These are phyloP conservation scores for Suillus fuscotomentosus DNA, from an alignment of 768 basidiomycete species.

Conservation along the genomic window DNA sequence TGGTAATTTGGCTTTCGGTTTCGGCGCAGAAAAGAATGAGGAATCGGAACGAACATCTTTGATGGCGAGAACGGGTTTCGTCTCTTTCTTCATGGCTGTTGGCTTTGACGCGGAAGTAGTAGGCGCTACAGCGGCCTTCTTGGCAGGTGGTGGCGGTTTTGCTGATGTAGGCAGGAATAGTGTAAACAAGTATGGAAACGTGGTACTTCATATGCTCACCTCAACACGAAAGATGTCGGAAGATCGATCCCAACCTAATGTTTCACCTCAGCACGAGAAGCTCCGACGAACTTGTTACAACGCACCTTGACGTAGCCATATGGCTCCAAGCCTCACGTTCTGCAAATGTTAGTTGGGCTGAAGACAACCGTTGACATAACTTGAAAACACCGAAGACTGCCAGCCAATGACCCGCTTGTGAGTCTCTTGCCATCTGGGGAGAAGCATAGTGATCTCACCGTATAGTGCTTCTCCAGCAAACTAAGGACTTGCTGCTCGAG, in stretches of 20 bases:
- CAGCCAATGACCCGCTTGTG: constrained; percentile 13
- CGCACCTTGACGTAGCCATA: constrained; percentile 44
- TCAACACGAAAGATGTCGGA: constrained; percentile 49
- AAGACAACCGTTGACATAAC: no score
- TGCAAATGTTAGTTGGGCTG: no score
- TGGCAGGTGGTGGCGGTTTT: constrained; percentile 52
- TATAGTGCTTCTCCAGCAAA: no score
- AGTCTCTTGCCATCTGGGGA: constrained; percentile 52
- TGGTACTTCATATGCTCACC: constrained; percentile 28
- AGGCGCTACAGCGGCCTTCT: constrained; percentile 56
- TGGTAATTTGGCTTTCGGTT: constrained; percentile 79
- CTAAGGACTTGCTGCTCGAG: no score
- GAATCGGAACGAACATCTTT: constrained; percentile 85
- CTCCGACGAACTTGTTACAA: constrained; percentile 1
- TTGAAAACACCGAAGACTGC: no score
- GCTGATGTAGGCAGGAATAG: constrained; percentile 31
- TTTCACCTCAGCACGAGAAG: neutral
- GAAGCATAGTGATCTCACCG: constrained; percentile 23
- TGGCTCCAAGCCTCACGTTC: no score
- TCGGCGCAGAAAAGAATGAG: constrained; percentile 86
- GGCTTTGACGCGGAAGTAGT: constrained; percentile 22
- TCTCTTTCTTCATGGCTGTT: constrained; percentile 58
- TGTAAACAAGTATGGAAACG: constrained; percentile 9
- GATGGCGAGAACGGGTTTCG: constrained; percentile 35
- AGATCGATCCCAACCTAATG: constrained; percentile 47